Conservation (phyloP, 495 filamentous ascomycete genomes). For the Penicillium alfredii region DNA sequence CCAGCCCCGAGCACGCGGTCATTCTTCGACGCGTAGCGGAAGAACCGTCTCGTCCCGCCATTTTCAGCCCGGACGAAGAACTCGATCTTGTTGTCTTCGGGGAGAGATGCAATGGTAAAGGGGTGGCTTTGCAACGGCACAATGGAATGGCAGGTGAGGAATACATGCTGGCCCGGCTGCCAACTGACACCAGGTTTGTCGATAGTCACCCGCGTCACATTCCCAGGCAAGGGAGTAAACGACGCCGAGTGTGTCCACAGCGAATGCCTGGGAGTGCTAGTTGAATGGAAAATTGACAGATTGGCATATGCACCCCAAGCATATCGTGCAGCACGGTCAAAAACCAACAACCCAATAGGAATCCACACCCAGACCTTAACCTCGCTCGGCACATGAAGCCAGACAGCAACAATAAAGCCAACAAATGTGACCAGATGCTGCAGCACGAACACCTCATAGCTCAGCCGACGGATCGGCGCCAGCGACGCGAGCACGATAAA, state of each 20-base stretch:
- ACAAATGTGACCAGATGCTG: constrained; percentile 68
- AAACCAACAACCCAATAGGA: constrained; percentile 60
- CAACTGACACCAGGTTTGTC: constrained; percentile 62
- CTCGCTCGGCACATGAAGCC: constrained; percentile 54
- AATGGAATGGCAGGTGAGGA: constrained; percentile 64
- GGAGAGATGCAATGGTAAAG: constrained; percentile 68
- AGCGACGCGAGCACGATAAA: constrained; percentile 67
- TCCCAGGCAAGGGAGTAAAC: constrained; percentile 54
- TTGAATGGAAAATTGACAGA: constrained; percentile 50
- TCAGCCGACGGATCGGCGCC: constrained; percentile 59
- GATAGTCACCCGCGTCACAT: constrained; percentile 65
- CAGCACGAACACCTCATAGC: constrained; percentile 76
- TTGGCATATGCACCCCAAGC: constrained; percentile 56
- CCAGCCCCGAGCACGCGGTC: constrained; percentile 14
- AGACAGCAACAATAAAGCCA: constrained; percentile 60
- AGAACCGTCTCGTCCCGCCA: constrained; percentile 64
- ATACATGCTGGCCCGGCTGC: constrained; percentile 73
- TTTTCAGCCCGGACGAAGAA: constrained; percentile 65
- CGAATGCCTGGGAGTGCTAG: constrained; percentile 11
- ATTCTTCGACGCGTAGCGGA: constrained; percentile 53
- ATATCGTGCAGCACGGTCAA: constrained; percentile 61
- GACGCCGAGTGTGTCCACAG: constrained; percentile 47
- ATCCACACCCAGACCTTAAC: constrained; percentile 61
- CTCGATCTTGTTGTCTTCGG: constrained; percentile 55
- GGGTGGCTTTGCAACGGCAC: constrained; percentile 70